A percentile compares a stretch with the other conserved stretches of the same genome.
Conservation (phyloP, 139 green algal genomes). For the Picochlorum sp. region DNA sequence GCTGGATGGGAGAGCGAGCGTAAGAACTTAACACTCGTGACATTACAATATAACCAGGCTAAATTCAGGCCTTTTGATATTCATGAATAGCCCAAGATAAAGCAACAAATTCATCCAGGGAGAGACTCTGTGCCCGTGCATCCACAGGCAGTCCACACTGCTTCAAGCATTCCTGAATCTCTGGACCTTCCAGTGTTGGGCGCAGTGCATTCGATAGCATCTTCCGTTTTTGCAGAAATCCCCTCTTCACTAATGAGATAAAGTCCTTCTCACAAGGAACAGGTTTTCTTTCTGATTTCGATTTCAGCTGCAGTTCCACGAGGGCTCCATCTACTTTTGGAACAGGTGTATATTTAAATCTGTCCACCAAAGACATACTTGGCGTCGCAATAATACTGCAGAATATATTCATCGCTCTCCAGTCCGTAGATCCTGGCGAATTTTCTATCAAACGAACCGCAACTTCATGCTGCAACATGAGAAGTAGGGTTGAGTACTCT, state of each 20-base stretch:
- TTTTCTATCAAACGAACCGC: slow-evolving; percentile 43
- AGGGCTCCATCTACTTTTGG: slow-evolving; percentile 78
- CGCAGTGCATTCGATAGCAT: slow-evolving; percentile 25
- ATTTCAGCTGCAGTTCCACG: slow-evolving; percentile 61
- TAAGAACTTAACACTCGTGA: not conserved
- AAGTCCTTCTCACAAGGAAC: slow-evolving; percentile 19
- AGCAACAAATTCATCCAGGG: slow-evolving; percentile 15
- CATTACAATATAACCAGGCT: not conserved
- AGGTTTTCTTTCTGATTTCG: slow-evolving; percentile 4
- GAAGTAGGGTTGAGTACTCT: slow-evolving; percentile 44
- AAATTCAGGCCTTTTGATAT: not conserved
- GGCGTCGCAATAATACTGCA: slow-evolving; percentile 61
- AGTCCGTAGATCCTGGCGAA: slow-evolving; percentile 47
- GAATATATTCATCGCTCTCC: slow-evolving; percentile 74
- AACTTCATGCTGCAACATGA: slow-evolving; percentile 60
- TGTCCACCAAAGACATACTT: slow-evolving; percentile 65
- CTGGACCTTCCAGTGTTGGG: slow-evolving; percentile 2
- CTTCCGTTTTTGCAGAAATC: slow-evolving; percentile 30
- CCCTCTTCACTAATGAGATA: slow-evolving; percentile 21
- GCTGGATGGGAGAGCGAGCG: too few relatives aligned
- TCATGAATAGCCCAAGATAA: slow-evolving; percentile 26
- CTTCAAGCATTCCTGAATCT: slow-evolving; percentile 12
- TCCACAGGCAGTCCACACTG: slow-evolving; percentile 6
- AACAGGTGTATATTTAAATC: slow-evolving; percentile 56
- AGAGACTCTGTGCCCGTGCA: slow-evolving; percentile 18